These are phyloP conservation scores for Castanospermum australe DNA, from an alignment of 306 rosid genomes.

Conservation along the genomic window DNA sequence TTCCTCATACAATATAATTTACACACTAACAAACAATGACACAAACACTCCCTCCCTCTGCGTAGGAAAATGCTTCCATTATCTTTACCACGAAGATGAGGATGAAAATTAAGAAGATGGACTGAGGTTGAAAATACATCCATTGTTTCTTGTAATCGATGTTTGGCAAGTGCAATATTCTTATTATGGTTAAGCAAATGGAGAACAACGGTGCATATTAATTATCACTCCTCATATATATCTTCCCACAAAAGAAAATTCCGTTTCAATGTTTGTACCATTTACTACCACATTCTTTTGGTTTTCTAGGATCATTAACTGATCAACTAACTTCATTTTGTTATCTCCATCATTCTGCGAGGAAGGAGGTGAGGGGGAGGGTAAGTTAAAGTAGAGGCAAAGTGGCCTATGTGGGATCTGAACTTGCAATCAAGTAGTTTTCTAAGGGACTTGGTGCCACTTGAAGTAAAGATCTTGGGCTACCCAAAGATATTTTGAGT, in stretches of 20 bases:
- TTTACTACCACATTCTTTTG: background rate
- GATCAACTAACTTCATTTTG: background rate
- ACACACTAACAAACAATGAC: background rate
- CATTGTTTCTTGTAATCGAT: background rate
- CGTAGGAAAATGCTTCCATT: background rate
- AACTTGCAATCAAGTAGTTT: too few species aligned
- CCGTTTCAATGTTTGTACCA: background rate
- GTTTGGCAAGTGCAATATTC: background rate
- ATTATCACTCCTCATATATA: too few species aligned
- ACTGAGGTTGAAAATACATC: background rate
- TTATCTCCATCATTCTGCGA: too few species aligned
- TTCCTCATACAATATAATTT: background rate
- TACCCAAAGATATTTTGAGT: too few species aligned
- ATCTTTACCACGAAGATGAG: slow-evolving; percentile 3
- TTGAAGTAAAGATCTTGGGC: too few species aligned
- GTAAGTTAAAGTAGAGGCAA: too few species aligned
- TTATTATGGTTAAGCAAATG: background rate
- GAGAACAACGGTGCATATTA: background rate
- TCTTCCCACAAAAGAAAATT: too few species aligned
- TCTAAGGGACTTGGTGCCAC: too few species aligned
- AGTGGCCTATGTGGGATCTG: too few species aligned
- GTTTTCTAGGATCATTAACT: background rate
- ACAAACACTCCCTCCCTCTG: background rate
- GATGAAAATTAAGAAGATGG: background rate
- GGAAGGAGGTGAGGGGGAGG: too few species aligned